Percentiles rank a stretch among this genome's conserved stretches.
Evolutionary conservation across 345 rosid genomes (phyloP).

Genomic region (Iberis pinnata): DNA sequence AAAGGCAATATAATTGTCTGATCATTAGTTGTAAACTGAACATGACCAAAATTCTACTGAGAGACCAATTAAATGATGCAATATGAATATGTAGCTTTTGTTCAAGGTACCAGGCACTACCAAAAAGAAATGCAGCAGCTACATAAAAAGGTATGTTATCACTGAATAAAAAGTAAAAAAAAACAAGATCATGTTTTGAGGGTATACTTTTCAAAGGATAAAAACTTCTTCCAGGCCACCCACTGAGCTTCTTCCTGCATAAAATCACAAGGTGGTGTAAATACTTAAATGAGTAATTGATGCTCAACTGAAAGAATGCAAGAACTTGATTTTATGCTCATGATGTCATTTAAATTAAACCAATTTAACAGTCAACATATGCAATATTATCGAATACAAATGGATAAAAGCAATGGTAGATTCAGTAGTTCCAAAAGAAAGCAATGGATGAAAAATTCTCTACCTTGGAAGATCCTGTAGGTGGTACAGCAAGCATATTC

Average conservation of each 20-base stretch:
- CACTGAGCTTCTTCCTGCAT: constrained; percentile 85
- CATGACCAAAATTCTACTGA: not conserved
- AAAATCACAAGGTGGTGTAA: constrained; percentile 12
- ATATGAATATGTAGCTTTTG: not conserved
- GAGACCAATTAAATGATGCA: constrained; percentile 1
- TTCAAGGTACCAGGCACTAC: not conserved
- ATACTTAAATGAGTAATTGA: constrained; percentile 8
- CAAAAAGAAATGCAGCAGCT: constrained; percentile 1
- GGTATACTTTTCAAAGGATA: constrained; percentile 82
- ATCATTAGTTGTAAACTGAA: constrained; percentile 1
- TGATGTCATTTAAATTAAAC: not conserved
- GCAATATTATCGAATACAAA: constrained; percentile 6
- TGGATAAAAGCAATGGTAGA: not conserved
- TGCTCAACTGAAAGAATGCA: not conserved
- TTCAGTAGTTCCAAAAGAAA: constrained; percentile 11
- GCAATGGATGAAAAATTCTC: constrained; percentile 21
- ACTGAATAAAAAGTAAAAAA: not conserved
- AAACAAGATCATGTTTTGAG: not conserved
- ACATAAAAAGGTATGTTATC: not conserved
- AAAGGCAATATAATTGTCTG: constrained; percentile 9
- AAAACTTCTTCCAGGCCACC: constrained; percentile 87
- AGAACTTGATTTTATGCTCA: constrained; percentile 5
- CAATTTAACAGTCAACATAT: constrained; percentile 1
- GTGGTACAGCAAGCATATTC: constrained; percentile 90
- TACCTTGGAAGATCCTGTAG: constrained; percentile 69